Evolutionary conservation across 306 rosid species (phyloP), one percentile per base, ranked within the genome.

Genomic region (Prunus davidiana): DNA sequence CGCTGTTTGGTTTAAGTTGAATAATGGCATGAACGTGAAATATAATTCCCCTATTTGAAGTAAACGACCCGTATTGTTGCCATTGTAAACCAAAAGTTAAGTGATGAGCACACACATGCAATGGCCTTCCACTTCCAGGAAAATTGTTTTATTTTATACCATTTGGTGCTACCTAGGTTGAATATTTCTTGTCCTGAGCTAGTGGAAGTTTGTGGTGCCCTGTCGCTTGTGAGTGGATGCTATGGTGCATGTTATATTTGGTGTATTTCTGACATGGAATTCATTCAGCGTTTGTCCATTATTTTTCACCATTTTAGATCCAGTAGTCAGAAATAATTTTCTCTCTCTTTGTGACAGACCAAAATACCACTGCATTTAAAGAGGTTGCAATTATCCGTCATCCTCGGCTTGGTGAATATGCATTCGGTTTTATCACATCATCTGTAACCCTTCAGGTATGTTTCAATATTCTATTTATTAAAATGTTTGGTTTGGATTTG

Each of bases 351-450:
- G n/a, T 30, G 22, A 78, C 84, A 86, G 89, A 86, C 49, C 87
- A 86, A 76, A 86, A 81, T 64, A 81, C 89, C 74, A 86, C 85
- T 15, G 87, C 89, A 67, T 86, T 86, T 50, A 86, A 86, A 78
- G 89, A 86, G 77, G 89, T 83, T 64, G 89, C 89, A 67, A 86
- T 86, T 52, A 86, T 86, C 12, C 87, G 89, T 49, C 89, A 86
- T 78, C 87, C 87, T 27, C 79, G 85, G 57, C 45, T 80, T 80
- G 89, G 89, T 83, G 89, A 86, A 83, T 86, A 83, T 64, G 87
- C 89, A 19, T 71, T 86, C 25, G 89, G 89, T 72, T 86, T 86
- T 69, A 86, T 86, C 54, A 86, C 89, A 49, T 86, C 89, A 30
- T 83, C 86, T 47, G 84, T 86, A 38, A 64, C 79, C 16, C 89